A percentile compares a stretch with the other conserved stretches of the same genome.
Conservation (phyloP, 768 basidiomycete species). For the Punctularia strigosozonata region DNA sequence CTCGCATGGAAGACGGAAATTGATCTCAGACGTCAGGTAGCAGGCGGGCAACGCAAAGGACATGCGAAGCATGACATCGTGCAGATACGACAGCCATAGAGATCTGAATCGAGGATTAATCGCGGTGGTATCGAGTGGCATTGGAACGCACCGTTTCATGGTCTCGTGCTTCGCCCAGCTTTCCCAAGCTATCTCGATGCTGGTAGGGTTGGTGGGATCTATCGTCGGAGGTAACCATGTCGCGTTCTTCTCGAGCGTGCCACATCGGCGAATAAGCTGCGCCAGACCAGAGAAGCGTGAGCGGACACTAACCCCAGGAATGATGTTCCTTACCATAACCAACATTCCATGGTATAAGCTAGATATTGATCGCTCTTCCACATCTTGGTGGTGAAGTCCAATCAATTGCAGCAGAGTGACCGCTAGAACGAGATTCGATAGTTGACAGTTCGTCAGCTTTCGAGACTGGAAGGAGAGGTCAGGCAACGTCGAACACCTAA, state of each 20-base stretch:
- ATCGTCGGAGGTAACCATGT: constrained; percentile 25
- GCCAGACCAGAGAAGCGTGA: constrained; percentile 1
- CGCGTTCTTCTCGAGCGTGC: constrained; percentile 27
- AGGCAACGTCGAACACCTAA: too few species aligned
- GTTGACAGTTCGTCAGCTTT: constrained; percentile 5
- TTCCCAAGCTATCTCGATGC: constrained; percentile 32
- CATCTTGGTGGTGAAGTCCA: constrained; percentile 33
- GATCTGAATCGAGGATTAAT: constrained; percentile 1
- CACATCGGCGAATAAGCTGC: constrained; percentile 19
- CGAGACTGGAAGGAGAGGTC: constrained; percentile 7
- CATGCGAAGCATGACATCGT: constrained; percentile 37
- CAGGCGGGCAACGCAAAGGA: constrained; percentile 34
- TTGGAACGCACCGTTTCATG: constrained; percentile 31
- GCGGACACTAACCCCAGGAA: background rate
- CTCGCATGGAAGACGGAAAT: constrained; percentile 37
- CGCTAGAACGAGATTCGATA: constrained; percentile 25
- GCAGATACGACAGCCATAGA: constrained; percentile 30
- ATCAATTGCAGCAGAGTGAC: constrained; percentile 37
- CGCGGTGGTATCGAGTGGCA: background rate
- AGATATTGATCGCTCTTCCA: constrained; percentile 28
- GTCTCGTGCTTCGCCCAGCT: constrained; percentile 41
- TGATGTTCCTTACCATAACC: constrained; percentile 28
- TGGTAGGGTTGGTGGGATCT: constrained; percentile 18
- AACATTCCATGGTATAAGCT: constrained; percentile 41
- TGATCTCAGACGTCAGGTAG: constrained; percentile 30